These are phyloP conservation scores for Fraxinus latifolia DNA, from an alignment of 305 asterid species.

Conservation along the genomic window DNA sequence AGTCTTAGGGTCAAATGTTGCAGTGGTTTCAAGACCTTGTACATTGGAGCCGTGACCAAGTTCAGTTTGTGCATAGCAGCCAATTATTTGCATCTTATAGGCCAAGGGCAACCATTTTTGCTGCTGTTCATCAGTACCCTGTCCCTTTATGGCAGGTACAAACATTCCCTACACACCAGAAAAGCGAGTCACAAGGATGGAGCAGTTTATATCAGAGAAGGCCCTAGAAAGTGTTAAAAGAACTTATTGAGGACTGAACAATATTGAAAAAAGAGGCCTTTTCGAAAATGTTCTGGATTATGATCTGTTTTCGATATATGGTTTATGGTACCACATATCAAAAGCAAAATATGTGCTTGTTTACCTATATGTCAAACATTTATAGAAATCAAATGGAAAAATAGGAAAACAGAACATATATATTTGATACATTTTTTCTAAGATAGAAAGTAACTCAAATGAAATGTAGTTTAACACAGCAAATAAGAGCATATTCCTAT, in stretches of 20 bases:
- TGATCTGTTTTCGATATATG: background rate
- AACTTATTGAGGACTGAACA: background rate
- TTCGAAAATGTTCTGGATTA: background rate
- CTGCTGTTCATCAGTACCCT: slow-evolving; percentile 94
- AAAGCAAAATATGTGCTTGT: background rate
- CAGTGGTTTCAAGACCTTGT: slow-evolving; percentile 98
- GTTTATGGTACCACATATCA: background rate
- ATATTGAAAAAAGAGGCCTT: background rate
- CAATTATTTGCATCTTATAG: slow-evolving; percentile 94
- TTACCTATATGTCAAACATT: background rate
- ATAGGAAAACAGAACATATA: background rate
- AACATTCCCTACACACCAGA: slow-evolving; percentile 79
- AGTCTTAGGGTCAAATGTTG: slow-evolving; percentile 86
- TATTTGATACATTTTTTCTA: background rate
- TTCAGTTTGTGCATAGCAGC: slow-evolving; percentile 99
- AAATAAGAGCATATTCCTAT: background rate
- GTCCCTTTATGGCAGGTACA: slow-evolving; percentile 87
- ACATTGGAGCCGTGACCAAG: slow-evolving; percentile 99
- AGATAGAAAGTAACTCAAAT: background rate
- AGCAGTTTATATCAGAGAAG: background rate
- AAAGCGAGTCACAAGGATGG: slow-evolving; percentile 15
- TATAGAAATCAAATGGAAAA: background rate
- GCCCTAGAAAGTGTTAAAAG: background rate
- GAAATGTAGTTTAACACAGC: background rate
- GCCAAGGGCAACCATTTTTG: slow-evolving; percentile 87